Percentiles rank a stretch among this genome's conserved stretches.
Conservation (phyloP, 2,329 filamentous ascomycete species). For the Epichloe baconii region DNA sequence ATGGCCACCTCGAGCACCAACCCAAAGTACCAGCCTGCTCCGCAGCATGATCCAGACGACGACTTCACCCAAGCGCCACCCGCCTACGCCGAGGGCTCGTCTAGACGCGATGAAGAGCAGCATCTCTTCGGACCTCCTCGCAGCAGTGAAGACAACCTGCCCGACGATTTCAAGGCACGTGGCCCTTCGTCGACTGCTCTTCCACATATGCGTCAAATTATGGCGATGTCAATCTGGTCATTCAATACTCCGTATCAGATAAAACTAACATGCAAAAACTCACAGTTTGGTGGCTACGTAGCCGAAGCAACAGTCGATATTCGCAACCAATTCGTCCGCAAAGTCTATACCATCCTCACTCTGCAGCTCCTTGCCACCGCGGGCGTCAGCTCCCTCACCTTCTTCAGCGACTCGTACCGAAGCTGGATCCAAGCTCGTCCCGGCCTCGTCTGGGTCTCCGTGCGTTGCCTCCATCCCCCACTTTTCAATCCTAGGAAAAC, state of each 20-base stretch:
- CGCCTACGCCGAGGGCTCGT: constrained; percentile 52
- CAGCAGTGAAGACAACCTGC: constrained; percentile 77
- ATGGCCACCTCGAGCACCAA: constrained; percentile 49
- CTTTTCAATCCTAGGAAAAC: background rate
- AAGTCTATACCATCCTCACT: constrained; percentile 97
- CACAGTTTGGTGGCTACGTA: constrained; percentile 78
- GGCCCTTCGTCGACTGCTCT: background rate
- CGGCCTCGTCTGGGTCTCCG: constrained; percentile 75
- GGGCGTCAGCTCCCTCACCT: constrained; percentile 68
- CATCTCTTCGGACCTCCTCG: constrained; percentile 57
- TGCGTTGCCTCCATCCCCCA: constrained; percentile 23
- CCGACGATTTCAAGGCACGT: constrained; percentile 86
- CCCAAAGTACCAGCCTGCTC: constrained; percentile 70
- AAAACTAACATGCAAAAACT: background rate
- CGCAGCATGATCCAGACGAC: constrained; percentile 69
- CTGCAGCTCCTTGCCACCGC: constrained; percentile 81
- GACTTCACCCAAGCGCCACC: constrained; percentile 73
- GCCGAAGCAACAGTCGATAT: constrained; percentile 91
- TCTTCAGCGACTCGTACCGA: constrained; percentile 70
- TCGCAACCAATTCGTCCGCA: constrained; percentile 90
- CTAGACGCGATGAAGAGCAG: constrained; percentile 38
- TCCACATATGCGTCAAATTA: background rate
- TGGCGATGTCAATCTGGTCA: background rate
- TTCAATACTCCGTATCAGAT: background rate
- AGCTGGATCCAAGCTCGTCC: constrained; percentile 74